A percentile compares a stretch with the other conserved stretches of the same genome.
Conservation (phyloP, 768 basidiomycete species). For the Boletus subcaerulescens region DNA sequence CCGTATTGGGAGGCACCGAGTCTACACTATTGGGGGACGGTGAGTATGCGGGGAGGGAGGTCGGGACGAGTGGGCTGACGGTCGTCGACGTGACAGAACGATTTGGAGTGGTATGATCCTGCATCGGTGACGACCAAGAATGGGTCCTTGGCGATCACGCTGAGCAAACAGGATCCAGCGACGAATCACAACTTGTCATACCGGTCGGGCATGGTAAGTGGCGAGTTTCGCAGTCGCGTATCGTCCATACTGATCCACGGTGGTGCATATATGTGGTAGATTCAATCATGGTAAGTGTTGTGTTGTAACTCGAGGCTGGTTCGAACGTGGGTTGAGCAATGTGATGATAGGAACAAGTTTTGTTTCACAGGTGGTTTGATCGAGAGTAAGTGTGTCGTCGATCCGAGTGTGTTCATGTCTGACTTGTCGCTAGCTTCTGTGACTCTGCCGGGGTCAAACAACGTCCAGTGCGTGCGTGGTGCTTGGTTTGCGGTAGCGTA, state of each 20-base stretch:
- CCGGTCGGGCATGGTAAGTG: conserved; percentile 37
- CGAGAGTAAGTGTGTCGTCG: conserved; percentile 34
- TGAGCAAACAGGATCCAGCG: conserved; percentile 40
- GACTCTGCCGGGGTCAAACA: conserved; percentile 41
- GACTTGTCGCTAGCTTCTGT: conserved; percentile 31
- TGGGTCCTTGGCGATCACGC: conserved; percentile 49
- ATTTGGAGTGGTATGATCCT: conserved; percentile 63
- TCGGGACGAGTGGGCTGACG: conserved; percentile 1
- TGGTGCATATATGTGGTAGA: conserved; percentile 15
- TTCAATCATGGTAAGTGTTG: conserved; percentile 30
- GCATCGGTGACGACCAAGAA: conserved; percentile 46
- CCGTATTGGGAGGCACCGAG: conserved; percentile 56
- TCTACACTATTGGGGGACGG: conserved; percentile 66
- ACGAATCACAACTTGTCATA: conserved; percentile 49
- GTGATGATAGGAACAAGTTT: conserved; percentile 54
- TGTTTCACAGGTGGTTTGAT: conserved; percentile 81
- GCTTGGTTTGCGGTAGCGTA: not conserved
- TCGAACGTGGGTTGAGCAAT: not conserved
- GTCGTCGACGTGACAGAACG: conserved; percentile 17
- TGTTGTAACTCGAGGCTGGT: not conserved
- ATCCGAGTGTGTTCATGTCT: not conserved
- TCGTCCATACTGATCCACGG: conserved; percentile 24
- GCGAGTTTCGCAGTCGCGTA: not conserved
- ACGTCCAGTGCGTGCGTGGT: conserved; percentile 28
- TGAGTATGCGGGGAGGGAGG: conserved; percentile 23